These are phyloP conservation scores for Mycena kentingensis DNA, from an alignment of 768 basidiomycete genomes.

Conservation along the genomic window DNA sequence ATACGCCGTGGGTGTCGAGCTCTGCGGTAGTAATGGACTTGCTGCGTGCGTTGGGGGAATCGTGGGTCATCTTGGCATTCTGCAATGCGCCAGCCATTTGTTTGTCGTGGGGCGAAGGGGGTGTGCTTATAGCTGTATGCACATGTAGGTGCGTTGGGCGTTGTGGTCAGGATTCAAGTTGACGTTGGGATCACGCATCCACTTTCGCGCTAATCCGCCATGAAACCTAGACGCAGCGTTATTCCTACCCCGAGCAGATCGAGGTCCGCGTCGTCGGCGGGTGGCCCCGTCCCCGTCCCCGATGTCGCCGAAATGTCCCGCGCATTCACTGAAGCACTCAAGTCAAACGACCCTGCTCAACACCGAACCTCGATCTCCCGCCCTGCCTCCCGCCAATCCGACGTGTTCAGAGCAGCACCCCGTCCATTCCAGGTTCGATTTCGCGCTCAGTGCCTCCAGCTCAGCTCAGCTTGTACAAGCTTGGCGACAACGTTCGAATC, in stretches of 20 bases:
- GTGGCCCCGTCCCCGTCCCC: slow-evolving; percentile 35
- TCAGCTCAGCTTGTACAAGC: slow-evolving; percentile 46
- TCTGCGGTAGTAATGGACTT: slow-evolving; percentile 81
- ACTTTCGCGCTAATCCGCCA: too few species aligned
- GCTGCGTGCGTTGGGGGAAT: slow-evolving; percentile 77
- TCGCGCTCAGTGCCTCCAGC: background rate
- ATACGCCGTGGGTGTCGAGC: slow-evolving; percentile 75
- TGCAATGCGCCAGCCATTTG: too few species aligned
- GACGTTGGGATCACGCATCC: too few species aligned
- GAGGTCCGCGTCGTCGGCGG: slow-evolving; percentile 61
- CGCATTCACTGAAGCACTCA: slow-evolving; percentile 80
- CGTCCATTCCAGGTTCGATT: background rate
- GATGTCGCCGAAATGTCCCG: slow-evolving; percentile 64
- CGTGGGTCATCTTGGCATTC: too few species aligned
- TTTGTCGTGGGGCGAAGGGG: too few species aligned
- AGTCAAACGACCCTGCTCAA: slow-evolving; percentile 75
- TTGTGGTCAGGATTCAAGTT: too few species aligned
- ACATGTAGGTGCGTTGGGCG: too few species aligned
- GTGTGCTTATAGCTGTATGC: too few species aligned
- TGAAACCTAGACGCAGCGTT: too few species aligned
- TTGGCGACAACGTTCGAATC: slow-evolving; percentile 84
- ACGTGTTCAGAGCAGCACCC: slow-evolving; percentile 44
- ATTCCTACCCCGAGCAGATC: slow-evolving; percentile 76
- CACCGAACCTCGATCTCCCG: slow-evolving; percentile 58
- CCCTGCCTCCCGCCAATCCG: slow-evolving; percentile 69